phyloP scores from a whole-genome alignment of 2,329 filamentous ascomycete species.

The Waltergamsia citrina region DNA sequence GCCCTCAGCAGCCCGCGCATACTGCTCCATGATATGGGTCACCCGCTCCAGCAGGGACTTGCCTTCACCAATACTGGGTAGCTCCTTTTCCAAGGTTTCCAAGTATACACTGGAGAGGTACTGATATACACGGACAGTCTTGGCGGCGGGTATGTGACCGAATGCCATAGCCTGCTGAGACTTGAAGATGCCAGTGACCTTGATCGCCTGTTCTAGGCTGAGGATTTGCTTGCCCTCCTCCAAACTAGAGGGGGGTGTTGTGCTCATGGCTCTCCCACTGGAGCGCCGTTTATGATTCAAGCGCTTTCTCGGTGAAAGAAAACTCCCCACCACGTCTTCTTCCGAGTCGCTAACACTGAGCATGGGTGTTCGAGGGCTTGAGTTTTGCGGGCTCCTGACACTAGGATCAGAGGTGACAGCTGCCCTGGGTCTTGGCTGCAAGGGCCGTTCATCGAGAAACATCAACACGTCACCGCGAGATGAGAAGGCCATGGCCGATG shows the following conservation, averaged over 20 bases:
- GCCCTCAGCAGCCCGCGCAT: conserved; percentile 46
- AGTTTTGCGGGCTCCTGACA: conserved; percentile 30
- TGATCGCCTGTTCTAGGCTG: conserved; percentile 47
- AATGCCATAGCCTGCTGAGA: conserved; percentile 55
- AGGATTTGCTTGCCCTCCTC: conserved; percentile 32
- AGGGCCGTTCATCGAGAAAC: conserved; percentile 50
- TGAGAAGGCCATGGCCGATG: conserved; percentile 53
- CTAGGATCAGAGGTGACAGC: conserved; percentile 19
- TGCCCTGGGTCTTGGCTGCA: conserved; percentile 30
- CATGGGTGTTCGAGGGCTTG: conserved; percentile 37
- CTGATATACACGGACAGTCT: conserved; percentile 41
- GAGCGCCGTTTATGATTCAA: conserved; percentile 28
- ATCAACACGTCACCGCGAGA: conserved; percentile 49
- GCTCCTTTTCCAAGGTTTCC: conserved; percentile 36
- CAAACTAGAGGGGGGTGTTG: conserved; percentile 39
- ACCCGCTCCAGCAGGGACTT: conserved; percentile 36
- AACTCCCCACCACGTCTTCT: conserved; percentile 50
- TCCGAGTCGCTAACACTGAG: conserved; percentile 56
- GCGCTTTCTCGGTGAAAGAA: conserved; percentile 39
- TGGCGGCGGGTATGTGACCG: conserved; percentile 43
- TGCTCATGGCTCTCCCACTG: conserved; percentile 38
- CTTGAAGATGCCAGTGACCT: conserved; percentile 45
- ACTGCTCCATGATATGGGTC: conserved; percentile 41
- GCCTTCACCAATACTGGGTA: conserved; percentile 30
- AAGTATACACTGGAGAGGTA: conserved; percentile 49